These are phyloP conservation scores for Pythium dissimile DNA, from an alignment of 352 stramenopile genomes.

Conservation along the genomic window DNA sequence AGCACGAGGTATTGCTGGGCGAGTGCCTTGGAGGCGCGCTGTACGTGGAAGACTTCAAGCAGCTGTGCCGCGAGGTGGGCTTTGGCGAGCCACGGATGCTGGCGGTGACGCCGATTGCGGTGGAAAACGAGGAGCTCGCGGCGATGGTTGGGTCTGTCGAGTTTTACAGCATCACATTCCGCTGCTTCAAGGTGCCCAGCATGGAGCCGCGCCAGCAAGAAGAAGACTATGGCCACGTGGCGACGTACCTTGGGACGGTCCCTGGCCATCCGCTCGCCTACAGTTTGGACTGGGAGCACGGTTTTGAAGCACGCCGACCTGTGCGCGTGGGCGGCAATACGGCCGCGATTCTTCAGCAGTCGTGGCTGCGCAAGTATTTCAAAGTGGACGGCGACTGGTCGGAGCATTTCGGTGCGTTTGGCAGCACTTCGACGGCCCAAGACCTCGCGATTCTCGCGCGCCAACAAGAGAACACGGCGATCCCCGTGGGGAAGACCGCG, in stretches of 20 bases:
- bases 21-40: constrained; percentile 89
- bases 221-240: constrained; percentile 90
- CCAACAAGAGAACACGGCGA: not conserved
- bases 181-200: constrained; percentile 79
- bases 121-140: constrained; percentile 56
- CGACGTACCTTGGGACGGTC: constrained; percentile 90
- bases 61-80: constrained; percentile 69
- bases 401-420: constrained; percentile 58
- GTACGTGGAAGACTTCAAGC: constrained; percentile 93
- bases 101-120: constrained; percentile 59
- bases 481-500: not conserved
- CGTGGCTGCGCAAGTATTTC: constrained; percentile 78
- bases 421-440: not conserved
- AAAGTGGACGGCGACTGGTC: constrained; percentile 74
- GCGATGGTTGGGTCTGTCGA: constrained; percentile 56
- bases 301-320: constrained; percentile 70
- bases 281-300: constrained; percentile 65
- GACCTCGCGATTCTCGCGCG: not conserved
- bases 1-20: constrained; percentile 85
- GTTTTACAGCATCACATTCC: constrained; percentile 88
- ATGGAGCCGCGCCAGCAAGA: constrained; percentile 45
- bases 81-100: constrained; percentile 87
- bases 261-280: constrained; percentile 44
- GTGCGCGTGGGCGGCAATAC: constrained; percentile 86
- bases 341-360: constrained; percentile 64